Conservation (phyloP, 2,329 filamentous ascomycete species). For the Botrytis pseudocinerea region DNA sequence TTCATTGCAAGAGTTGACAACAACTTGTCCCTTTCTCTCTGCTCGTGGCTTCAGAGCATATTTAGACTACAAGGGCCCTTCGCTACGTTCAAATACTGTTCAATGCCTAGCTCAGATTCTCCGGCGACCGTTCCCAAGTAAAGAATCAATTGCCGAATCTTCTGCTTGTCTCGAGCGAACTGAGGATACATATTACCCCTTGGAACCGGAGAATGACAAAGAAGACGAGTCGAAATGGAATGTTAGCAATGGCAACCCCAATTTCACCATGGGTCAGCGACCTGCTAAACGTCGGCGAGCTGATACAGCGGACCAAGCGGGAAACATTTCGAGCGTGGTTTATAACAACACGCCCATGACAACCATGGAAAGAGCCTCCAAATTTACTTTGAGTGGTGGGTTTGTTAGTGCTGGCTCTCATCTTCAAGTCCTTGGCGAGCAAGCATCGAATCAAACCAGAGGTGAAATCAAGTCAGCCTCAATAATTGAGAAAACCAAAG, state of each 20-base stretch:
- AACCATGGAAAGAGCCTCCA: constrained; percentile 61
- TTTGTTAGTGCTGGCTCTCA: constrained; percentile 39
- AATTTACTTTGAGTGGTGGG: constrained; percentile 59
- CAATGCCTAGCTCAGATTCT: constrained; percentile 72
- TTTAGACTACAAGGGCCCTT: constrained; percentile 66
- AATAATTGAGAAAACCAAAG: constrained; percentile 10
- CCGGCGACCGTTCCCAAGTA: constrained; percentile 58
- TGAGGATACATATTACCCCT: constrained; percentile 69
- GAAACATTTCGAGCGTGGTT: constrained; percentile 26
- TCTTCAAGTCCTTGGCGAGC: constrained; percentile 38
- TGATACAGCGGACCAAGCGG: constrained; percentile 26
- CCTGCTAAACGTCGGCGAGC: constrained; percentile 37
- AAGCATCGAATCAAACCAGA: constrained; percentile 34
- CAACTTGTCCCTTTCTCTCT: constrained; percentile 71
- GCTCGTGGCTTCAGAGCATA: constrained; percentile 51
- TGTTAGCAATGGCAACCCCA: constrained; percentile 32
- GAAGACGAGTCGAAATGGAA: constrained; percentile 44
- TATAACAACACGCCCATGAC: constrained; percentile 50
- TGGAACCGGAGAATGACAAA: constrained; percentile 56
- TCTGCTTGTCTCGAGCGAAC: constrained; percentile 55
- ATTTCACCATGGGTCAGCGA: constrained; percentile 33
- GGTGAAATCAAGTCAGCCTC: constrained; percentile 25
- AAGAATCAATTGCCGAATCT: constrained; percentile 44
- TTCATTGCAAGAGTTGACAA: constrained; percentile 61
- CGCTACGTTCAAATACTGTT: constrained; percentile 62